These are phyloP conservation scores for Kwoniella pini DNA, from an alignment of 768 basidiomycete species.

Conservation along the genomic window DNA sequence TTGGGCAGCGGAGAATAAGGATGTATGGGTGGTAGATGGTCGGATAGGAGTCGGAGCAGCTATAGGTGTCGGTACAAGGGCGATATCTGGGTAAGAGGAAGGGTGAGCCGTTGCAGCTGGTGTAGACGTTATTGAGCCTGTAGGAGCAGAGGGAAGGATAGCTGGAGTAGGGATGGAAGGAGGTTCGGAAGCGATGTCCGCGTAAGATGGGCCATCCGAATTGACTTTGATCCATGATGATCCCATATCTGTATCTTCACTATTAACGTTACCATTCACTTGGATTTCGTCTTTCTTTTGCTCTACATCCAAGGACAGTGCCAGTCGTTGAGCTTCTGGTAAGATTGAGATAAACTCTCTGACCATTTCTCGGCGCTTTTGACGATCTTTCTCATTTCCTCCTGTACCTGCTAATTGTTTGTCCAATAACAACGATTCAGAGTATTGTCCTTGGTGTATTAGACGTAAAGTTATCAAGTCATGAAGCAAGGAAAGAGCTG, in stretches of 20 bases:
- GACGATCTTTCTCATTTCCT: conserved; percentile 40
- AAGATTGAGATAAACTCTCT: conserved; percentile 48
- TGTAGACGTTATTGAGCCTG: too few relatives aligned
- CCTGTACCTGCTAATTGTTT: conserved; percentile 38
- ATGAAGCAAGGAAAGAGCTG: conserved; percentile 34
- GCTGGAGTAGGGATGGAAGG: conserved; percentile 6
- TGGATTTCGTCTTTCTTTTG: conserved; percentile 8
- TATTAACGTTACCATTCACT: not conserved
- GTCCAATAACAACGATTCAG: conserved; percentile 41
- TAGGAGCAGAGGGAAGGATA: not conserved
- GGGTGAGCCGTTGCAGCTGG: not conserved
- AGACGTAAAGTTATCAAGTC: conserved; percentile 47
- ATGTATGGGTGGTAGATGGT: conserved; percentile 7
- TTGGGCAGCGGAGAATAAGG: conserved; percentile 5
- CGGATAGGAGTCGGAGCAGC: conserved; percentile 11
- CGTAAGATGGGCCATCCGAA: not conserved
- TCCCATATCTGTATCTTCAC: conserved; percentile 15
- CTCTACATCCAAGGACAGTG: conserved; percentile 17
- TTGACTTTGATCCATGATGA: conserved; percentile 14
- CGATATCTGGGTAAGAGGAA: not conserved
- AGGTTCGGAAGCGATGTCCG: conserved; percentile 15
- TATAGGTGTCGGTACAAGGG: not conserved
- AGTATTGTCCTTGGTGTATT: conserved; percentile 48
- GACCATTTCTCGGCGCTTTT: conserved; percentile 47
- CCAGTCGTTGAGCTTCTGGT: conserved; percentile 40